Conservation (phyloP, 2,329 filamentous ascomycete genomes). For the Aspergillus pseudotamarii region DNA sequence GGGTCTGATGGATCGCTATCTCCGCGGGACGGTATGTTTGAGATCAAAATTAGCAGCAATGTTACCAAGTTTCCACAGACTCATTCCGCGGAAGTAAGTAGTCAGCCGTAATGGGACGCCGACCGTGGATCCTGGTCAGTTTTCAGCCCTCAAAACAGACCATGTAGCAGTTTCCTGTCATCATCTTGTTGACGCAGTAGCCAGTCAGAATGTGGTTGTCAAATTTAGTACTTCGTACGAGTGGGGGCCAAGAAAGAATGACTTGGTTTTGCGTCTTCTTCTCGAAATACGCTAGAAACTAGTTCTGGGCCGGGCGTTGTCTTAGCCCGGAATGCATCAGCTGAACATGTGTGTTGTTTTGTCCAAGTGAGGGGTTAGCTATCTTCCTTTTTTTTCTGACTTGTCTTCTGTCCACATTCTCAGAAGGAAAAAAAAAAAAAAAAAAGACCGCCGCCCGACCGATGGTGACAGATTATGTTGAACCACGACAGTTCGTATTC, state of each 20-base stretch:
- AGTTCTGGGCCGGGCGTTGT: conserved; percentile 5
- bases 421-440: neutral
- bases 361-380: neutral
- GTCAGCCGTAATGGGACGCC: neutral
- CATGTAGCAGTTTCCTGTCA: neutral
- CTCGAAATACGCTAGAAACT: conserved; percentile 32
- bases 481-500: neutral
- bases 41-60: neutral
- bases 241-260: conserved; percentile 7
- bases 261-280: conserved; percentile 21
- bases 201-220: neutral
- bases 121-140: neutral
- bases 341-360: neutral
- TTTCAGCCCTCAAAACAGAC: neutral
- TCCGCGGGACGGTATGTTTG: neutral
- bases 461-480: neutral
- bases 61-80: neutral
- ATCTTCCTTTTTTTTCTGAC: neutral
- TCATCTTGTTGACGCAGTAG: neutral
- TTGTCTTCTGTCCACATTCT: neutral
- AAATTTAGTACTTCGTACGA: neutral
- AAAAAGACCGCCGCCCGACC: neutral
- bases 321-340: neutral
- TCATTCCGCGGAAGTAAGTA: neutral
- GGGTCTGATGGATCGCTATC: neutral